phyloP scores from a whole-genome alignment of 768 basidiomycete species.

The Collybia mongolica region DNA sequence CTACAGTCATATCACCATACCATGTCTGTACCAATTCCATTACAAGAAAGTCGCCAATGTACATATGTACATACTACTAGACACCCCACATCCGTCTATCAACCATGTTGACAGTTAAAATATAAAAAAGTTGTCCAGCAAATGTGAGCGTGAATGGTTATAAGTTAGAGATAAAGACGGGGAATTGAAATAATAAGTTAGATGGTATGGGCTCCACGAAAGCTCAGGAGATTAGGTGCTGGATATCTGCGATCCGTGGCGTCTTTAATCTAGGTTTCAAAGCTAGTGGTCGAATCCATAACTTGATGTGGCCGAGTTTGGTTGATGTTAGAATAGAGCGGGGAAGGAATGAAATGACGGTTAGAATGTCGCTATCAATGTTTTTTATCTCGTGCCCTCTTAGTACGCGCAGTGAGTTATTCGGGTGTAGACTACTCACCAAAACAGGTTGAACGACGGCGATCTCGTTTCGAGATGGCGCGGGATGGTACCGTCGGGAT shows the following conservation, averaged over 20 bases:
- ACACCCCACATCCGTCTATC: background rate
- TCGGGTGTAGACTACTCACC: slow-evolving; percentile 39
- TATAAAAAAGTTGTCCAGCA: background rate
- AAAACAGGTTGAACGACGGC: slow-evolving; percentile 89
- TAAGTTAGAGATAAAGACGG: background rate
- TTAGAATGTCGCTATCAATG: slow-evolving; percentile 77
- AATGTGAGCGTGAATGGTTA: background rate
- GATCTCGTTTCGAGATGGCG: slow-evolving; percentile 88
- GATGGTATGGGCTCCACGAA: background rate
- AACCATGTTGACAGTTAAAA: too few species aligned
- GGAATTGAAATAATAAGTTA: background rate
- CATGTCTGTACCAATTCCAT: too few species aligned
- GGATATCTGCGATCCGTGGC: slow-evolving; percentile 8
- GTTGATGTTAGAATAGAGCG: slow-evolving; percentile 78
- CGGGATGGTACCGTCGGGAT: slow-evolving; percentile 72
- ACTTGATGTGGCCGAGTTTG: slow-evolving; percentile 72
- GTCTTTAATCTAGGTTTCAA: slow-evolving; percentile 31
- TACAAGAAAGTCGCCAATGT: too few species aligned
- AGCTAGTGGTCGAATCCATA: slow-evolving; percentile 81
- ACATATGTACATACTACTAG: background rate
- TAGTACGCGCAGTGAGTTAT: background rate
- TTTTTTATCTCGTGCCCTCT: slow-evolving; percentile 62
- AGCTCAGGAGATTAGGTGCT: slow-evolving; percentile 9
- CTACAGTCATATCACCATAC: too few species aligned
- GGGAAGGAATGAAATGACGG: slow-evolving; percentile 74